phyloP scores from a whole-genome alignment of 148 eudicot genomes.

The Pharnaceum exiguum region DNA sequence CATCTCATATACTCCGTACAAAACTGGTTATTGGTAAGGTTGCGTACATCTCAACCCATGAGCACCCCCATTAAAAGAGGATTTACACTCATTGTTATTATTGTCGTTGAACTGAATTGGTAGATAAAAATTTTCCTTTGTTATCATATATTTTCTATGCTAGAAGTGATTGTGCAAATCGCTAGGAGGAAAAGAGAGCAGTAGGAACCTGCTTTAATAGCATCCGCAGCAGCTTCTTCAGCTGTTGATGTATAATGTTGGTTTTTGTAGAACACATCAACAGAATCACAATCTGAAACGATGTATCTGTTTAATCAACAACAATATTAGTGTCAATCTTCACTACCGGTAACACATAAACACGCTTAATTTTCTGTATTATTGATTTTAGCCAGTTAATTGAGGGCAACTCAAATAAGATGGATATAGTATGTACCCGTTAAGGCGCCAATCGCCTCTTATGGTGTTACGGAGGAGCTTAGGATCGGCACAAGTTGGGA shows the following conservation, averaged over 20 bases:
- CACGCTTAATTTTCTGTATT: too few species aligned
- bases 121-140: too few species aligned
- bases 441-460: conserved; percentile 69
- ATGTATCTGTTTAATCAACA: conserved; percentile 41
- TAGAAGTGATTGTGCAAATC: too few species aligned
- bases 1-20: not conserved
- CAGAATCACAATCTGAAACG: conserved; percentile 94
- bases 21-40: not conserved
- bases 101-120: too few species aligned
- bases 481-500: conserved; percentile 93
- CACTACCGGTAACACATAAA: too few species aligned
- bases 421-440: conserved; percentile 35
- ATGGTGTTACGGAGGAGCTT: conserved; percentile 61
- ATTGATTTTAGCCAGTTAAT: too few species aligned
- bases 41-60: not conserved
- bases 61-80: not conserved
- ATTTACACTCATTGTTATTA: too few species aligned
- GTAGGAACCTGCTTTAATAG: conserved; percentile 93
- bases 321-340: not conserved
- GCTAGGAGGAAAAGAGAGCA: too few species aligned
- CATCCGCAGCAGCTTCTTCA: conserved; percentile 80
- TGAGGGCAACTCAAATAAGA: not conserved
- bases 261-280: conserved; percentile 56
- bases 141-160: too few species aligned
- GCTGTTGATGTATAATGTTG: conserved; percentile 88